A percentile compares a stretch with the other conserved stretches of the same genome.
Evolutionary conservation across 2,329 filamentous ascomycete genomes (phyloP).

Genomic region (Exophiala bonariae): DNA sequence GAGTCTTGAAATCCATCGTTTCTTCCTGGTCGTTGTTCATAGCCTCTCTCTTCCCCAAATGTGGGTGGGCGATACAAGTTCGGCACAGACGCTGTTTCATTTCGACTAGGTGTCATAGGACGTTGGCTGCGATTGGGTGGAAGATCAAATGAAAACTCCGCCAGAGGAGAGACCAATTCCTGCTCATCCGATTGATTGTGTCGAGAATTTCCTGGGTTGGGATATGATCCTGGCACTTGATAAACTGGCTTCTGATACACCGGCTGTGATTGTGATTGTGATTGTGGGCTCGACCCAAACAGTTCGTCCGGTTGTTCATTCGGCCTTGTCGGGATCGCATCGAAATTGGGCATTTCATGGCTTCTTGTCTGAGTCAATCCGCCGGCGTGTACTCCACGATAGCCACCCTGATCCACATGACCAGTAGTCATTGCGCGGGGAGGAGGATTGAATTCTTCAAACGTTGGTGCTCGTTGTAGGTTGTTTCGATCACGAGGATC

Average conservation of each 20-base stretch:
- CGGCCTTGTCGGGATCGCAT: conserved; percentile 43
- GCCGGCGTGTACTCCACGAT: conserved; percentile 17
- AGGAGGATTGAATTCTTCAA: neutral
- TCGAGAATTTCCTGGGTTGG: conserved; percentile 24
- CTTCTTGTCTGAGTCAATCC: conserved; percentile 35
- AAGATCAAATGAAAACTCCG: conserved; percentile 74
- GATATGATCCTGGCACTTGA: conserved; percentile 19
- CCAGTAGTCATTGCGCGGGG: neutral
- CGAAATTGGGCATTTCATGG: conserved; percentile 65
- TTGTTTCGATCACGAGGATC: conserved; percentile 40
- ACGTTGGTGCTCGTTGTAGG: neutral
- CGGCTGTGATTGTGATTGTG: conserved; percentile 16
- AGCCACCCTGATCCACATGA: neutral
- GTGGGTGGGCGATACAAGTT: conserved; percentile 4
- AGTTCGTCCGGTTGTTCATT: conserved; percentile 18
- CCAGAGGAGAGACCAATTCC: conserved; percentile 34
- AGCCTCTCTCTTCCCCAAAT: conserved; percentile 7
- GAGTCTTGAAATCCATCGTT: conserved; percentile 7
- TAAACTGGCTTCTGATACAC: conserved; percentile 34
- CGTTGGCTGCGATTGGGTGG: conserved; percentile 34
- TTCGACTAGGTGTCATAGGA: conserved; percentile 1
- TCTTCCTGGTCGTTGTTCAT: conserved; percentile 1
- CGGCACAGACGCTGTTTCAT: conserved; percentile 3
- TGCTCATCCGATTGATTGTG: conserved; percentile 45
- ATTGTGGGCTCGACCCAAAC: conserved; percentile 16